Evolutionary conservation across 2,329 filamentous ascomycete genomes (phyloP), one percentile per base, ranked within the genome.

Genomic region (Botrytis aclada): DNA sequence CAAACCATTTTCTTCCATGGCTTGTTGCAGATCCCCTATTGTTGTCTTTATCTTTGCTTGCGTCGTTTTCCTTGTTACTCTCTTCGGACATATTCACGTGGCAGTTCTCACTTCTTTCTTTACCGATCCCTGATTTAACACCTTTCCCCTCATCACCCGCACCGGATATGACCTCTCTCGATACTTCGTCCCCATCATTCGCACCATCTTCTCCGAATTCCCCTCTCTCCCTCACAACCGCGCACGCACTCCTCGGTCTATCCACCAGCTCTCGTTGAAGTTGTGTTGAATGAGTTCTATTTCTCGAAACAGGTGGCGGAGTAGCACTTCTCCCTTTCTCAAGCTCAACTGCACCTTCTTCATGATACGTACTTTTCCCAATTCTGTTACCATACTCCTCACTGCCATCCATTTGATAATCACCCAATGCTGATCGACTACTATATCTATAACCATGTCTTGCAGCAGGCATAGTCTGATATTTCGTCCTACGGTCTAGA

Each of bases 241-340:
- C 65, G 22, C 76, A 75, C 3, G 74, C 75, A n/a, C 74, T 77
- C 10, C 39, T 75, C 14, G 77, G 77, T 66, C 77, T 72, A 8
- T 22, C 25, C 9, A 37, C n/a, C 4, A 41, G 51, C 9, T 74
- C 72, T 25, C 41, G 62, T 32, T 47, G 62, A 58, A 39, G 37
- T 34, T 71, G 74, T 16, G 60, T 34, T 12, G 56, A 45, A 45
- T 34, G 29, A 8, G 62, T 70, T 47, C 76, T 74, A 41, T 71
- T 74, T 4, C 77, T 74, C 60, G 70, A 72, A 39, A 80, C 80
- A 8, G 79, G 79, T 1, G 79, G 79, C 6, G 79, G 79, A 1
- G 78, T 80, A 5, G 79, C 77, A 58, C 79, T 74, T 6, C 73
- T 74, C 14, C 72, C 63, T 14, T 77, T 76, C 16, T 74, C 65